Base-by-base conservation (phyloP, 1,284 basidiomycete species). In the Malassezia sp. region DNA sequence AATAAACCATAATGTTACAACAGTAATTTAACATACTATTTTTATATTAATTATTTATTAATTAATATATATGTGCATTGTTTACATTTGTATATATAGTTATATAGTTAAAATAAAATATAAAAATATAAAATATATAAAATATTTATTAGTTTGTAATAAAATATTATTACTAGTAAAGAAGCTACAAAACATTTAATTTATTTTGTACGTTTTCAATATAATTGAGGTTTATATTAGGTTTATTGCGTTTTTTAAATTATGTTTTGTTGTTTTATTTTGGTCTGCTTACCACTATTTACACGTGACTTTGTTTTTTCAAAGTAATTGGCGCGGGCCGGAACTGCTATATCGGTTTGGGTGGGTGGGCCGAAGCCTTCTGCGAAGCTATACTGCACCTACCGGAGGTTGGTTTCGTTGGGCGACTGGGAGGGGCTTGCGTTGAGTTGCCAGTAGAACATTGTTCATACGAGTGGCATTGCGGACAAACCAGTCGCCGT, bases 401-500 rank as follows among this genome's bases (percentile, higher is more conserved):
- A n/a, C n/a, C n/a, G n/a, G n/a, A n/a, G n/a, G n/a, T n/a, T n/a
- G n/a, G n/a, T n/a, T n/a, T n/a, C n/a, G n/a, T n/a, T n/a, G n/a
- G n/a, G n/a, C n/a, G n/a, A 66, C 60, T 3, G 62, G 63, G 43
- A 64, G 38, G 2, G 62, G 48, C 44, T 67, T 64, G 34, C 31
- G 28, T 50, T 59, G 54, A 36, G 61, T 58, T 41, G 56, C 59
- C 27, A 31, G 22, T 8, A 64, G 39, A 17, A 60, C 61, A 28
- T 67, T 59, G 42, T 56, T 45, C 62, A 67, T 65, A 8, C 64
- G 43, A 4, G 57, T 60, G 7, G 59, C 60, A 38, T 67, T 63
- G 56, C 88, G 82, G 73, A 95, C 88, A 75, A 95, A 95, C 85
- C 87, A 93, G 31, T 89, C 87, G 2, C 88, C 90, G 67, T 86